Evolutionary conservation across 78 protist species (phyloP).

Genomic region (Dictyostelium brefeldianum): DNA sequence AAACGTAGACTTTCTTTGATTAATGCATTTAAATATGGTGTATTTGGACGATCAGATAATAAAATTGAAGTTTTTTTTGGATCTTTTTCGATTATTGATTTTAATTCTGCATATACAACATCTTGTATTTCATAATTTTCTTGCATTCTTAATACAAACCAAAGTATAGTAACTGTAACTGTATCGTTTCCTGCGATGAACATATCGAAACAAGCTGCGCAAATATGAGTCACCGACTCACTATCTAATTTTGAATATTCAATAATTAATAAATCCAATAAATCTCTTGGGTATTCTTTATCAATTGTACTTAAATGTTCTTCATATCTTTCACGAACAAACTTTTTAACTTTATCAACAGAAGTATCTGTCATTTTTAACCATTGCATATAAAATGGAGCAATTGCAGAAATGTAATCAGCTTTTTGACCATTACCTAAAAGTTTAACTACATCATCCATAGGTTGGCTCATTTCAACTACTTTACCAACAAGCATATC

Average conservation of each 20-base stretch:
- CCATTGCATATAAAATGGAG: background rate
- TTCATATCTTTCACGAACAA: background rate
- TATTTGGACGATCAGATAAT: background rate
- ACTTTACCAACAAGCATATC: background rate
- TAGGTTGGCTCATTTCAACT: background rate
- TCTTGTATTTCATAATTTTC: constrained; percentile 46
- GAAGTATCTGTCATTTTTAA: background rate
- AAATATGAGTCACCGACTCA: background rate
- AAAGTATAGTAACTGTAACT: background rate
- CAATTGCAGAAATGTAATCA: background rate
- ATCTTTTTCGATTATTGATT: background rate
- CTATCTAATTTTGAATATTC: background rate
- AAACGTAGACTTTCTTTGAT: background rate
- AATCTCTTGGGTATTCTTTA: background rate
- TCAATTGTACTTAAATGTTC: background rate
- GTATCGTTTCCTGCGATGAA: background rate
- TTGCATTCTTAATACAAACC: constrained; percentile 8
- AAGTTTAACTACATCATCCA: background rate
- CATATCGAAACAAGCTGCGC: background rate
- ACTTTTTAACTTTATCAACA: background rate
- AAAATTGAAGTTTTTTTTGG: background rate
- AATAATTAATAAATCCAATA: background rate
- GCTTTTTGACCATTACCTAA: background rate
- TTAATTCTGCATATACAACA: background rate
- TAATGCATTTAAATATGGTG: background rate